Evolutionary conservation across 371 early-diverging fungal species (phyloP).

Genomic region (Apophysomyces elegans): DNA sequence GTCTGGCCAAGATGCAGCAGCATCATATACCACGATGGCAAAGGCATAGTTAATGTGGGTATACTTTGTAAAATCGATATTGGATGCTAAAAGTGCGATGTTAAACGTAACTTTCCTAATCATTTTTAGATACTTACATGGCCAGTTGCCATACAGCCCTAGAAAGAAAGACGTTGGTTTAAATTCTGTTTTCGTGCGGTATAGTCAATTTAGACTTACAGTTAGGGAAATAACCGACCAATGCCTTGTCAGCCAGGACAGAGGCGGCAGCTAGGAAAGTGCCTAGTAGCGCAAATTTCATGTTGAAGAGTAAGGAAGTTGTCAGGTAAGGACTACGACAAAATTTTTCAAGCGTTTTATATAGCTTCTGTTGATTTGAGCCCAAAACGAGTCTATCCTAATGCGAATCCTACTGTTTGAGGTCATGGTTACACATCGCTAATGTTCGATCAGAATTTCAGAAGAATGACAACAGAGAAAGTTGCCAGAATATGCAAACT

Average conservation of each 20-base stretch:
- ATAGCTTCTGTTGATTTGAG: too few relatives aligned
- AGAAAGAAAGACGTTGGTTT: neutral
- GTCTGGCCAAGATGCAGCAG: constrained; percentile 40
- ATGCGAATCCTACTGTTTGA: too few relatives aligned
- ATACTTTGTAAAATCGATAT: constrained; percentile 53
- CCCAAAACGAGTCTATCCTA: too few relatives aligned
- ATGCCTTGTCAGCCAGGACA: constrained; percentile 15
- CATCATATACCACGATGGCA: constrained; percentile 40
- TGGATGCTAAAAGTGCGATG: constrained; percentile 27
- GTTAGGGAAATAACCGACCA: constrained; percentile 41
- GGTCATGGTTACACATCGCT: too few relatives aligned
- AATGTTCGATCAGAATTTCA: too few relatives aligned
- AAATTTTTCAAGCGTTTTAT: too few relatives aligned
- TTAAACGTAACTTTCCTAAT: too few relatives aligned
- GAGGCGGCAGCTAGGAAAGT: neutral
- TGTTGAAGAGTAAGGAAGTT: neutral
- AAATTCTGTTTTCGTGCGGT: neutral
- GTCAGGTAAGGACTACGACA: neutral
- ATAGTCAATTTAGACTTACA: constrained; percentile 34
- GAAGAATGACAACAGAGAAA: too few relatives aligned
- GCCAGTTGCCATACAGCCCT: constrained; percentile 31
- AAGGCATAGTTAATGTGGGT: constrained; percentile 67
- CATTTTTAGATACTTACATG: constrained; percentile 1
- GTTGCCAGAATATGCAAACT: too few relatives aligned
- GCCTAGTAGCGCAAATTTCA: neutral